phyloP scores from a whole-genome alignment of 2,329 filamentous ascomycete species.

The Fusarium piperis region DNA sequence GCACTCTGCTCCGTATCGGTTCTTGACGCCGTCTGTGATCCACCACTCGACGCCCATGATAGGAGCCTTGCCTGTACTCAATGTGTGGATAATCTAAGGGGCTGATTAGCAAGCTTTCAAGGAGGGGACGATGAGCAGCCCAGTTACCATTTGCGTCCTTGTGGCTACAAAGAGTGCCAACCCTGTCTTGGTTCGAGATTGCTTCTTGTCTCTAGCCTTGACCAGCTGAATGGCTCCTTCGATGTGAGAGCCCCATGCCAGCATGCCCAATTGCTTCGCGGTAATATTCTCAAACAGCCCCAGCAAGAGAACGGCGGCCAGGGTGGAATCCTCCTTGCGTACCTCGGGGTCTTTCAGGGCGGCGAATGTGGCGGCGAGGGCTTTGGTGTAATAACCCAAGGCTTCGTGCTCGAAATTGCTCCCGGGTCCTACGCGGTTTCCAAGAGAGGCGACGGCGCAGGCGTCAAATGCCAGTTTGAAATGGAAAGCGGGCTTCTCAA shows the following conservation, averaged over 20 bases:
- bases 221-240: slow-evolving; percentile 71
- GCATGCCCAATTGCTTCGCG: slow-evolving; percentile 62
- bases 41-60: slow-evolving; percentile 68
- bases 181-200: slow-evolving; percentile 63
- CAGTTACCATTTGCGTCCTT: slow-evolving; percentile 66
- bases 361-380: slow-evolving; percentile 61
- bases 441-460: slow-evolving; percentile 66
- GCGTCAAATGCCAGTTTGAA: slow-evolving; percentile 67
- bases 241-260: slow-evolving; percentile 72
- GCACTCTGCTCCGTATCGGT: slow-evolving; percentile 58
- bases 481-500: slow-evolving; percentile 55
- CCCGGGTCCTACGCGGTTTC: slow-evolving; percentile 57
- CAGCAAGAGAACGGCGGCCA: slow-evolving; percentile 68
- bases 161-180: slow-evolving; percentile 67
- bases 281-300: slow-evolving; percentile 70
- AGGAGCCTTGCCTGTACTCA: slow-evolving; percentile 63
- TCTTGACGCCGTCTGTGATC: slow-evolving; percentile 62
- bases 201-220: slow-evolving; percentile 65
- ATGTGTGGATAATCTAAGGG: slow-evolving; percentile 64
- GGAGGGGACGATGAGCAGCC: neutral
- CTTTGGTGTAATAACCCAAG: slow-evolving; percentile 63
- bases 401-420: slow-evolving; percentile 52
- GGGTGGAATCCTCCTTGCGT: slow-evolving; percentile 64
- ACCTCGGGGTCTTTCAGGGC: slow-evolving; percentile 62
- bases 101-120: slow-evolving; percentile 5